phyloP scores from a whole-genome alignment of 2,329 filamentous ascomycete species.

The Penicillium sp. region DNA sequence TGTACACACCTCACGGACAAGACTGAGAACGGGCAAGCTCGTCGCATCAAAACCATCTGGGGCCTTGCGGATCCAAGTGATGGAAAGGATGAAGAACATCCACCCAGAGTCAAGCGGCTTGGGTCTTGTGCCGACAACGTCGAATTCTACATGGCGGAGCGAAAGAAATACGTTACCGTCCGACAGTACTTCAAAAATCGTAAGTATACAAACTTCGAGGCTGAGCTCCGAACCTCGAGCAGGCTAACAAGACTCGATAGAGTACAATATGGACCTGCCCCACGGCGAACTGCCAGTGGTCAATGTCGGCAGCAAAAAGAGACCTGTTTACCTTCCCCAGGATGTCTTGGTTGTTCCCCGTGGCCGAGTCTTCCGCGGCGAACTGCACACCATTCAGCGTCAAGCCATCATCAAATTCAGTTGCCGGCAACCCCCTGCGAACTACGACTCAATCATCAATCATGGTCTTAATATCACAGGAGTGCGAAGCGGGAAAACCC shows the following conservation, averaged over 20 bases:
- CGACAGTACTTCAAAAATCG: slow-evolving; percentile 22
- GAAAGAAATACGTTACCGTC: slow-evolving; percentile 20
- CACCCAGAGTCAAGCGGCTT: not conserved
- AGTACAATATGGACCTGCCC: slow-evolving; percentile 36
- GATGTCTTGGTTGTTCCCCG: slow-evolving; percentile 63
- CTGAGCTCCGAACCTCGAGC: not conserved
- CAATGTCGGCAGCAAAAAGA: slow-evolving; percentile 60
- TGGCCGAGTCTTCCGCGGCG: slow-evolving; percentile 62
- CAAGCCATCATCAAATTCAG: slow-evolving; percentile 69
- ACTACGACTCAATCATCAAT: slow-evolving; percentile 61
- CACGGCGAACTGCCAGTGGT: slow-evolving; percentile 55
- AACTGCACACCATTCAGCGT: slow-evolving; percentile 60
- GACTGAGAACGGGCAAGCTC: not conserved
- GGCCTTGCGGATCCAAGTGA: slow-evolving; percentile 14
- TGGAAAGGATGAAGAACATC: slow-evolving; percentile 3
- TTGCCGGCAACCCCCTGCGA: slow-evolving; percentile 64
- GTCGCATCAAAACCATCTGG: slow-evolving; percentile 10
- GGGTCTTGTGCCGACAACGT: slow-evolving; percentile 14
- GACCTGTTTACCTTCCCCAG: slow-evolving; percentile 64
- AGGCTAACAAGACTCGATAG: slow-evolving; percentile 24
- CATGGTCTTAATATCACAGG: slow-evolving; percentile 22
- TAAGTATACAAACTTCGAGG: slow-evolving; percentile 9
- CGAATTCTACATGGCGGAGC: slow-evolving; percentile 11
- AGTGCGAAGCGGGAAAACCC: not conserved
- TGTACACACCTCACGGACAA: slow-evolving; percentile 9